Conservation (phyloP, 176 grass and related monocot genomes). For the Rhynchospora tenuis region DNA sequence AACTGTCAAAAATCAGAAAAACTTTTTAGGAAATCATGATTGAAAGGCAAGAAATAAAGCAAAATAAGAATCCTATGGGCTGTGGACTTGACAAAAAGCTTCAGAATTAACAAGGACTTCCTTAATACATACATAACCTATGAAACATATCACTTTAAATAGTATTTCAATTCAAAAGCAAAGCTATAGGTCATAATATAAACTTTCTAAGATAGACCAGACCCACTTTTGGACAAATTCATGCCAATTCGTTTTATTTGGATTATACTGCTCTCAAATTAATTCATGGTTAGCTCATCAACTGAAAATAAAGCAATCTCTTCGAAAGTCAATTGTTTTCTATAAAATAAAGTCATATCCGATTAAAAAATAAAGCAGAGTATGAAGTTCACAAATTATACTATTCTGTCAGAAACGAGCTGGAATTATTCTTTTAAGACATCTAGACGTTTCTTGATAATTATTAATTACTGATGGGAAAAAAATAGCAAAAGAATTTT, state of each 20-base stretch:
- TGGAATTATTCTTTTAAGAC: background rate
- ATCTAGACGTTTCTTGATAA: too few relatives aligned
- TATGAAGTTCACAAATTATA: background rate
- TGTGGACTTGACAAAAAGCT: background rate
- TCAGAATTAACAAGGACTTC: background rate
- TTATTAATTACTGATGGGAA: too few relatives aligned
- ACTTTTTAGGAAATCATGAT: background rate
- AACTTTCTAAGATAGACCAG: background rate
- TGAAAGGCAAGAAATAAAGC: constrained; percentile 6
- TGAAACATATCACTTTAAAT: background rate
- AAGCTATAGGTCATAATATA: background rate
- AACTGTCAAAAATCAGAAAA: background rate
- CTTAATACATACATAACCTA: background rate
- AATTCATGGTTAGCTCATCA: background rate
- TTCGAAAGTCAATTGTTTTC: background rate
- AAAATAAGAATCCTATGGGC: background rate
- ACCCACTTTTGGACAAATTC: background rate
- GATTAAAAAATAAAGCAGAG: background rate
- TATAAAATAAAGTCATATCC: background rate
- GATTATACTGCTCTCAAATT: background rate
- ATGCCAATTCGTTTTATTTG: background rate
- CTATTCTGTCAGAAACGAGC: background rate
- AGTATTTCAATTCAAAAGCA: background rate
- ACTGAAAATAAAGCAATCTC: background rate
- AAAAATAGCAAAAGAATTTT: too few relatives aligned